These are phyloP conservation scores for Penicillium psychrosexuale DNA, from an alignment of 2,329 filamentous ascomycete species.

Conservation along the genomic window DNA sequence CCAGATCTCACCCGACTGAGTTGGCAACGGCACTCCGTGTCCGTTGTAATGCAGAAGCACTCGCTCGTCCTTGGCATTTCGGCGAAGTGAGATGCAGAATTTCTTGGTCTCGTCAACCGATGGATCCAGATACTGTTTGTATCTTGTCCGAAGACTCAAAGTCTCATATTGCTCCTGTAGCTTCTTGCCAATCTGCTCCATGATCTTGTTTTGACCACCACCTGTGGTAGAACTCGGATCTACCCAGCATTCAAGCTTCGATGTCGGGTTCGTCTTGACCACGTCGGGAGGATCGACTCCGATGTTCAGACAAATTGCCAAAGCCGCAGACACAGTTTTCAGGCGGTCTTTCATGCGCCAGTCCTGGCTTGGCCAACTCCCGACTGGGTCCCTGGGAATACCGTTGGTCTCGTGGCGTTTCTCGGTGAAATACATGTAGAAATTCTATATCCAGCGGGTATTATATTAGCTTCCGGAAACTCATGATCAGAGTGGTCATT, in stretches of 20 bases:
- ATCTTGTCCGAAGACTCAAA: slow-evolving; percentile 88
- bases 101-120: slow-evolving; percentile 97
- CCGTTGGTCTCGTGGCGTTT: slow-evolving; percentile 95
- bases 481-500: neutral
- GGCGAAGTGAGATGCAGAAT: slow-evolving; percentile 83
- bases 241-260: slow-evolving; percentile 94
- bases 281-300: slow-evolving; percentile 97
- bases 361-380: slow-evolving; percentile 67
- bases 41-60: slow-evolving; percentile 99
- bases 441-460: slow-evolving; percentile 62
- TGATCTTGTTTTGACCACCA: slow-evolving; percentile 70
- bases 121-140: slow-evolving; percentile 94
- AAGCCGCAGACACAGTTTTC: slow-evolving; percentile 92
- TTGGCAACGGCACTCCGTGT: slow-evolving; percentile 93
- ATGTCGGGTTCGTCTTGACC: slow-evolving; percentile 88
- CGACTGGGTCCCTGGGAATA: slow-evolving; percentile 64
- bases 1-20: slow-evolving; percentile 95
- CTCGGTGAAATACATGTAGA: slow-evolving; percentile 99
- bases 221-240: slow-evolving; percentile 79
- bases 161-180: slow-evolving; percentile 97
- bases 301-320: slow-evolving; percentile 94
- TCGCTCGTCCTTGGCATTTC: slow-evolving; percentile 92
- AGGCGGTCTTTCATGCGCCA: slow-evolving; percentile 96
- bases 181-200: slow-evolving; percentile 93
- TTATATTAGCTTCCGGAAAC: slow-evolving; percentile 11